Percentiles rank a stretch among this genome's conserved stretches.
phyloP scores from a whole-genome alignment of 345 rosid genomes.

The Orychophragmus violaceus region DNA sequence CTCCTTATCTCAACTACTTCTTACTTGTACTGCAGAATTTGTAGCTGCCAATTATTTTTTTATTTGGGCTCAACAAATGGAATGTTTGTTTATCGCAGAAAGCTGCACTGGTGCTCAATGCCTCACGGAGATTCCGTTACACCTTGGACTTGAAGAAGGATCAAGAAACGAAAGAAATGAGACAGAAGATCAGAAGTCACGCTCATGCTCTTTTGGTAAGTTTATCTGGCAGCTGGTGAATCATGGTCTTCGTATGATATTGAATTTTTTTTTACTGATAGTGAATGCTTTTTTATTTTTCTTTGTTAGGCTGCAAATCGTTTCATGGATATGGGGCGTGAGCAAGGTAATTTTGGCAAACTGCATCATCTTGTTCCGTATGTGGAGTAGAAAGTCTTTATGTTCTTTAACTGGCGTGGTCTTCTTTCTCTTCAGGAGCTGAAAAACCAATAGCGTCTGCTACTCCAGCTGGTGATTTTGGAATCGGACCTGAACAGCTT shows the following conservation, averaged over 20 bases:
- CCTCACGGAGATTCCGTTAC: constrained; percentile 95
- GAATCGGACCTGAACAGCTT: constrained; percentile 69
- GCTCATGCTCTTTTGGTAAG: constrained; percentile 59
- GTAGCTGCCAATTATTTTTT: background rate
- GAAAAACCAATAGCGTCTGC: constrained; percentile 26
- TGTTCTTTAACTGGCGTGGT: background rate
- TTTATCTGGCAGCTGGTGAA: background rate
- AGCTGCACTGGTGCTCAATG: constrained; percentile 95
- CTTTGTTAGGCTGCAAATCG: constrained; percentile 72
- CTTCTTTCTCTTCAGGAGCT: constrained; percentile 36
- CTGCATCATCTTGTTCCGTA: background rate
- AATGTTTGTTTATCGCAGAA: constrained; percentile 42
- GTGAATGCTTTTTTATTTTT: background rate
- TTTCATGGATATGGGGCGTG: constrained; percentile 43
- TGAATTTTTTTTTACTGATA: background rate
- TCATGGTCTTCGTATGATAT: background rate
- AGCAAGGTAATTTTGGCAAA: constrained; percentile 42
- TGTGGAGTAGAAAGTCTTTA: background rate
- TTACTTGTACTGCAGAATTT: background rate
- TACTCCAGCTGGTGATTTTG: constrained; percentile 47
- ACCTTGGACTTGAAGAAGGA: constrained; percentile 88
- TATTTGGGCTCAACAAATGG: background rate
- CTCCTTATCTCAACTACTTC: background rate
- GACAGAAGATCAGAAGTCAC: constrained; percentile 66
- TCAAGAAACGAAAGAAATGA: constrained; percentile 55